Base-by-base conservation (phyloP, 1,139 yeast genomes). In the Saccharomycopsis phalli region DNA sequence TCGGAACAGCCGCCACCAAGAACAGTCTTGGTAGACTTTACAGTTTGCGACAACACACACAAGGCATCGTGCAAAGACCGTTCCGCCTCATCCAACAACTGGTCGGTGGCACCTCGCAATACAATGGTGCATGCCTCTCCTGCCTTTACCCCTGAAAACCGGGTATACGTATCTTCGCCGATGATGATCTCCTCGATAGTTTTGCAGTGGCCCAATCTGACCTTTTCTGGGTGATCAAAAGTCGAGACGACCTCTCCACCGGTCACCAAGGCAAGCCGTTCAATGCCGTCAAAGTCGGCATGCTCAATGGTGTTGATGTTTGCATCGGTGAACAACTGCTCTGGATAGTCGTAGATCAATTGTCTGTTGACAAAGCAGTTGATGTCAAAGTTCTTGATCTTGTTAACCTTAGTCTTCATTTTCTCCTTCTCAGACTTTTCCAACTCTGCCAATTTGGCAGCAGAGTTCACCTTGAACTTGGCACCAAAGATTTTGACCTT, bases 161-260 rank as follows among this genome's bases (percentile, higher is more conserved):
- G 86, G 52, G 88, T 77, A 63, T 72, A 70, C 61, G 77, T 72
- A 26, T 82, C 73, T 58, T 91, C 98, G 43, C 99, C 98, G 58
- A 91, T 82, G 51, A 87, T 74, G 31, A 91, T 66, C 62, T 91
- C 98, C 62, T 91, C 97, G 53, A 93, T 86, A 27, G 69, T 53
- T 38, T 88, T 93, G 69, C 98, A 91, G 57, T 77, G 73, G 40
- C 98, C 99, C 42, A 88, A 66, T 58, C 75, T 81, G 44, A 83
- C 94, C 42, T 72, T 70, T 41, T 82, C 94, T 19, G 98, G 95
- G 51, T 79, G 72, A 58, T 93, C 98, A 60, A 91, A 93, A 1
- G 98, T 91, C 10, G 97, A 88, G 2, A 81, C 95, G 43, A 93
- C 97, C 65, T 91, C 98, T 54, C 95, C 98, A 38, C 98, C 98